Evolutionary conservation across 225 moss, liverwort and hornwort species (phyloP), one percentile per base, ranked within the genome.

Genomic region (Antitrichia curtipendula): DNA sequence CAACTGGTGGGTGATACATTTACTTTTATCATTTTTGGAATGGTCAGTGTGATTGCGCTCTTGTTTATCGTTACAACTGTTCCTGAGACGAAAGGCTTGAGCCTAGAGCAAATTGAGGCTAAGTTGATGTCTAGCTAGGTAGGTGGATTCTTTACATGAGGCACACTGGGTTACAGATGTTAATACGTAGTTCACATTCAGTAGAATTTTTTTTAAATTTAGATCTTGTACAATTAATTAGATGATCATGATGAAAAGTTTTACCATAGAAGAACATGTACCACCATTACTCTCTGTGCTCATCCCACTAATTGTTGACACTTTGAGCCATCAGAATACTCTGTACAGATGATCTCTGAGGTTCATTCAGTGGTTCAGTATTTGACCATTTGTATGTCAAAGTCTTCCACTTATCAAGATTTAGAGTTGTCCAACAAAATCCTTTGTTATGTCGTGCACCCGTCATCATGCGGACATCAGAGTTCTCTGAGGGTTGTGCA

Each of bases 61-160:
- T 52, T 86, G 41, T 98, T 98, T 78, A 91, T 97, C 12, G 57
- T 90, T 32, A 68, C 88, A 23, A 62, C 83, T 20, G 94, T 97
- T 61, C 97, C 97, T 43, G 97, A 97, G 89, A 97, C 97, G 28
- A 96, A 96, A 80, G 97, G 97, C 40, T 88, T 97, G 87, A 93
- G 90, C 16, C 68, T 97, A 20, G 97, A 97, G 91, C 92, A 97
- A 82, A 96, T 97, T 57, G 97, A 96, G 88, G 91, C 91, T 5
- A 96, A 97, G 84, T 90, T 97, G 72, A 90, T 92, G 41, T 81
- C 82, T 45, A 75, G 45, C 31, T 90, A 93, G 88, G 16, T 58
- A 66, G 38, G 23, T 80, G 40, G 38, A 87, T 81, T 70, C 62
- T 62, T 71, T 17, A 24, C 49, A 75, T 19, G 31, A 58, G 57